Conservation (phyloP, 371 early-diverging fungal genomes). For the Choanephora cucurbitarum region DNA sequence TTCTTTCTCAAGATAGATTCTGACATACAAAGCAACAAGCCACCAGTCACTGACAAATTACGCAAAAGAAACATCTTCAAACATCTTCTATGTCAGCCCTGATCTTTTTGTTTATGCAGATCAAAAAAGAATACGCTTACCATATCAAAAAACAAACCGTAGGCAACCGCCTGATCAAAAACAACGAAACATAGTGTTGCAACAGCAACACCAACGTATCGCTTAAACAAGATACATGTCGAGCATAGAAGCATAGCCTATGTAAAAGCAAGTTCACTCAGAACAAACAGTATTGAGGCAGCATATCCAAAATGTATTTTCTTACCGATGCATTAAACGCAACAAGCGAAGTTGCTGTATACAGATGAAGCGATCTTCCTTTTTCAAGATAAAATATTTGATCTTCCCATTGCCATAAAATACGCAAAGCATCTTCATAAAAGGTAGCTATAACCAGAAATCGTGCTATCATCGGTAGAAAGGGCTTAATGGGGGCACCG, state of each 20-base stretch:
- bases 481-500: conserved; percentile 74
- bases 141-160: conserved; percentile 88
- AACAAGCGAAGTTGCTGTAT: conserved; percentile 18
- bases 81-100: too few relatives aligned
- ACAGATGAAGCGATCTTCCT: conserved; percentile 22
- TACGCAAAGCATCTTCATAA: conserved; percentile 42
- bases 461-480: conserved; percentile 31
- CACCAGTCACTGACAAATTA: conserved; percentile 85
- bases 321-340: conserved; percentile 68
- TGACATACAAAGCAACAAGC: conserved; percentile 85
- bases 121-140: conserved; percentile 14
- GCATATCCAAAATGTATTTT: neutral
- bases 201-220: conserved; percentile 75
- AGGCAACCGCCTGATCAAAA: conserved; percentile 82
- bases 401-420: conserved; percentile 33
- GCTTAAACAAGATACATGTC: conserved; percentile 72
- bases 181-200: conserved; percentile 72
- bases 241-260: conserved; percentile 78
- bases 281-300: neutral
- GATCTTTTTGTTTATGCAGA: too few relatives aligned
- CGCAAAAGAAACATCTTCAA: conserved; percentile 75
- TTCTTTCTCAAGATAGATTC: conserved; percentile 47
- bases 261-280: neutral
- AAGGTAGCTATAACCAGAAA: conserved; percentile 42
- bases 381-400: conserved; percentile 27